Evolutionary conservation across 768 basidiomycete genomes (phyloP).

Genomic region (Lentinula raphanica): DNA sequence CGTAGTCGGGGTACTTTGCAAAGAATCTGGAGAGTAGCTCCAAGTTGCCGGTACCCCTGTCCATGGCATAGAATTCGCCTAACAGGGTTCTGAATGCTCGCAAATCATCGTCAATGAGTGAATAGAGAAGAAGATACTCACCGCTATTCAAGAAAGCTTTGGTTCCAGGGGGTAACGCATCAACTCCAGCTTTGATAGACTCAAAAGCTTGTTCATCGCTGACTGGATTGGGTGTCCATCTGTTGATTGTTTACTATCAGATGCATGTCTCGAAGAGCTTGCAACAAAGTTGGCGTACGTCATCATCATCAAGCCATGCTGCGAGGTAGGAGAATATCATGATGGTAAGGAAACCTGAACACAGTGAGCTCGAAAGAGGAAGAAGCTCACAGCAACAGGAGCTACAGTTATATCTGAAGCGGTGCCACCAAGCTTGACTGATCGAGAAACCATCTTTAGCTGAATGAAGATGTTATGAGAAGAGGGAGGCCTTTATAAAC

Average conservation of each 20-base stretch:
- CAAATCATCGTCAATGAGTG: no score
- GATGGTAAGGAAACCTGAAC: neutral
- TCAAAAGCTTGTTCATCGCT: constrained; percentile 58
- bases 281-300: constrained; percentile 31
- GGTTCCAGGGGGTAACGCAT: constrained; percentile 33
- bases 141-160: constrained; percentile 51
- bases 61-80: constrained; percentile 56
- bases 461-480: neutral
- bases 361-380: neutral
- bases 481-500: no score
- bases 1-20: constrained; percentile 31
- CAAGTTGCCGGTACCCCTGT: constrained; percentile 36
- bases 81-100: no score
- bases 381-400: constrained; percentile 31
- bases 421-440: constrained; percentile 32
- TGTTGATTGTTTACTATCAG: constrained; percentile 1
- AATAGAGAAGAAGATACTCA: no score
- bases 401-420: constrained; percentile 31
- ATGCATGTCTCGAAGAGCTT: no score
- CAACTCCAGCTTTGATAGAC: constrained; percentile 50
- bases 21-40: constrained; percentile 47
- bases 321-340: neutral
- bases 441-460: constrained; percentile 22
- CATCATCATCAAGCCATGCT: constrained; percentile 46
- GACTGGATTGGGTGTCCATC: constrained; percentile 40